Evolutionary conservation across 2,329 filamentous ascomycete genomes (phyloP), one percentile per base, ranked within the genome.

Genomic region (Metarhizium brunneum): DNA sequence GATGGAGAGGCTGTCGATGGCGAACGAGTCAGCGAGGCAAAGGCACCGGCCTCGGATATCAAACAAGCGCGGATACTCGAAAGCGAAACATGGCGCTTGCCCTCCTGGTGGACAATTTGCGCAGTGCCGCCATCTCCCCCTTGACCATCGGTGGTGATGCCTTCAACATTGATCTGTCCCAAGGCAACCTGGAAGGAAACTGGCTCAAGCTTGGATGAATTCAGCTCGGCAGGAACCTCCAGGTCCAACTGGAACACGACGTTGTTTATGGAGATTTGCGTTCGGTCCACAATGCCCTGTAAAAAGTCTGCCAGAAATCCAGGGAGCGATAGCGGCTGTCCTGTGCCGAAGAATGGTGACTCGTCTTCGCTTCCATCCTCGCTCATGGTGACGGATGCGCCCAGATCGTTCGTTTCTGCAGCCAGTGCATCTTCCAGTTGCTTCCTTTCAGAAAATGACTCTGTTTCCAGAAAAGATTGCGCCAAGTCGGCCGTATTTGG

Each of bases 381-480:
- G 63, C 81, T 86, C 59, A 78, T 76, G 7, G 77, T 63, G 18
- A 83, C 69, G 1, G 85, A 87, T 20, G 84, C 80, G 43, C 80
- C 80, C 45, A 88, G 68, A 56, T 85, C 80, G 55, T 83, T 78
- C 1, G 79, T 79, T 64, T 87, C 82, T 1, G 83, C 79, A 20
- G 80, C 76, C 16, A 92, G 70, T 8, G 85, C 86, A 51, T 86
- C 82, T 66, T 91, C 85, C 29, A 92, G 74, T 64, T 86, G 80
- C 56, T 76, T 77, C 60, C 81, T 85, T 63, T 90, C 86, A 51
- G 81, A 76, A 5, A 74, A 73, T 13, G 87, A 83, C 64, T 90
- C 84, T 2, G 86, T 82, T 60, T 87, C 78, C n/a, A 92, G 74
- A 65, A 92, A 92, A 0, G 88, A 92, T 65, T 87, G 81, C 14